Conservation (phyloP, 371 early-diverging fungal genomes). For the Apophysomyces variabilis region DNA sequence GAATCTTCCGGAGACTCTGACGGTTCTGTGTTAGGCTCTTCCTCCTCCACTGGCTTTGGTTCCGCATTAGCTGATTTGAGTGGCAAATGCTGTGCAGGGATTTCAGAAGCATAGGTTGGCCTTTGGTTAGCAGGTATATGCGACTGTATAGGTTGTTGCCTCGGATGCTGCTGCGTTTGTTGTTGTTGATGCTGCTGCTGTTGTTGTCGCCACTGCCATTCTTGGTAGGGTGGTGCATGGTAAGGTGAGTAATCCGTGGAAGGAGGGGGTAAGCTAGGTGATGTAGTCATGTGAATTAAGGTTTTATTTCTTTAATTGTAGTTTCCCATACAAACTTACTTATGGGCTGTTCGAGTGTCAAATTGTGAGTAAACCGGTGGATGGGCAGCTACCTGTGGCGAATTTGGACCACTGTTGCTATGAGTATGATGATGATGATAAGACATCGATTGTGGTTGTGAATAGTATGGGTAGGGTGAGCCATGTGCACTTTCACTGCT, state of each 20-base stretch:
- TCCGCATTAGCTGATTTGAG: background rate
- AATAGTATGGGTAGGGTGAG: slow-evolving; percentile 4
- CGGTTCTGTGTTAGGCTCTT: background rate
- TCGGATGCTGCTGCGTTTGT: background rate
- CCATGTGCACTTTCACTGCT: slow-evolving; percentile 5
- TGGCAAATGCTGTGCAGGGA: background rate
- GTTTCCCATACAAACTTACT: background rate
- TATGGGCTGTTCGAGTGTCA: slow-evolving; percentile 7
- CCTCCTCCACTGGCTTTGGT: slow-evolving; percentile 3
- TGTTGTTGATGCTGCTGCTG: slow-evolving; percentile 5
- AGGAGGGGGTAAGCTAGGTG: slow-evolving; percentile 4
- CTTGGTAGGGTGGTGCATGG: slow-evolving; percentile 1
- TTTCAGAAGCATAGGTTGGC: background rate
- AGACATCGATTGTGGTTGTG: slow-evolving; percentile 7
- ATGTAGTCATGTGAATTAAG: background rate
- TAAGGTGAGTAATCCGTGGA: slow-evolving; percentile 1
- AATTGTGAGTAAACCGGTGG: slow-evolving; percentile 6
- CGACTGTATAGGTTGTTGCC: slow-evolving; percentile 4
- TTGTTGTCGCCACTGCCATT: slow-evolving; percentile 7
- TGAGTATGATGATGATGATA: slow-evolving; percentile 1
- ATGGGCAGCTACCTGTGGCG: background rate
- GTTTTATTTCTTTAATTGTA: background rate
- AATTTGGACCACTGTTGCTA: slow-evolving; percentile 4
- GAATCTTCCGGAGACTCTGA: slow-evolving; percentile 3
- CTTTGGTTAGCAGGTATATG: background rate